These are phyloP conservation scores for Apiotrichum porosum DNA, from an alignment of 1,284 basidiomycete species.

Conservation along the genomic window DNA sequence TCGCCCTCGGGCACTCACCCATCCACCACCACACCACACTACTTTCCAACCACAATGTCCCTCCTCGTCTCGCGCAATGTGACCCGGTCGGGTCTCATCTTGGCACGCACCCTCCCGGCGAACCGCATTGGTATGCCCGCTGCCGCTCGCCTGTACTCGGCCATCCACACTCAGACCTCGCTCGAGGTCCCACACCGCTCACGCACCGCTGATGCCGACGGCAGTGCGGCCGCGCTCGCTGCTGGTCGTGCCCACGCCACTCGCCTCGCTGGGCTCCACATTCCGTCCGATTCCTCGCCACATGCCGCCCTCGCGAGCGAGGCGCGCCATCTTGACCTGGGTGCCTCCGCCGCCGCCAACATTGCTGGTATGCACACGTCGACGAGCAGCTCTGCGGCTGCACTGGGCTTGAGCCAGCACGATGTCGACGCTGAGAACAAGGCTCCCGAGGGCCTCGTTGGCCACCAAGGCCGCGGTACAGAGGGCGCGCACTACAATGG, in stretches of 20 bases:
- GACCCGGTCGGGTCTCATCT: too few relatives aligned
- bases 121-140: too few relatives aligned
- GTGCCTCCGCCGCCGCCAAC: background rate
- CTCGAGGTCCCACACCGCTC: background rate
- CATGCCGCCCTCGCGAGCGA: background rate
- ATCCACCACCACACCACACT: too few relatives aligned
- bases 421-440: background rate
- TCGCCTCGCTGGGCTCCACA: background rate
- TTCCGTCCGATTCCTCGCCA: background rate
- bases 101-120: too few relatives aligned
- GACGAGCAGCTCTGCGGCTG: too few relatives aligned
- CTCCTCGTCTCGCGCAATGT: background rate
- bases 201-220: background rate
- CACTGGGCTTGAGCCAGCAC: too few relatives aligned
- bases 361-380: background rate
- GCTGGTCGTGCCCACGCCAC: background rate
- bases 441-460: background rate
- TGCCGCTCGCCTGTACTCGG: too few relatives aligned
- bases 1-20: too few relatives aligned
- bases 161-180: too few relatives aligned
- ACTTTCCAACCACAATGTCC: background rate
- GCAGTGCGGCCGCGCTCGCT: slow-evolving; percentile 1
- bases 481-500: slow-evolving; percentile 43
- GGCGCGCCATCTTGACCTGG: background rate
- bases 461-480: background rate